Evolutionary conservation across 108 stramenopile species (phyloP).

Genomic region (Cyclotella baltica): DNA sequence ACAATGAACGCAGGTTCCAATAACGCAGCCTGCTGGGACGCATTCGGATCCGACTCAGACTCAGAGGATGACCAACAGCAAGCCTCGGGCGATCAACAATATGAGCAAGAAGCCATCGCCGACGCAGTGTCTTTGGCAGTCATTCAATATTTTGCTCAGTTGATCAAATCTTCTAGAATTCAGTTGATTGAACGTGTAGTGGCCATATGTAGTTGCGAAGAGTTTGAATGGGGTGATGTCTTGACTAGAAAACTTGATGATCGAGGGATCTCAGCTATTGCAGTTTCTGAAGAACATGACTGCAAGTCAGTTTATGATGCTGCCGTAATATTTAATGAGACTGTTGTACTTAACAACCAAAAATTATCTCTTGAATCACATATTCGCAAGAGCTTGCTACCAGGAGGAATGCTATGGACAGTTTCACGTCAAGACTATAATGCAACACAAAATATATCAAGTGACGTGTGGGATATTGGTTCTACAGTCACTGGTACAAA

Average conservation of each 20-base stretch:
- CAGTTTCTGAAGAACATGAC: neutral
- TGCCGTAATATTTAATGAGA: conserved; percentile 7
- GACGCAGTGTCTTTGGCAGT: conserved; percentile 54
- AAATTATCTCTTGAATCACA: neutral
- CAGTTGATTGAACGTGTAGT: conserved; percentile 53
- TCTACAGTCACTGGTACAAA: conserved; percentile 6
- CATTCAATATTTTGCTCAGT: conserved; percentile 28
- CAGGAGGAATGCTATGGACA: conserved; percentile 43
- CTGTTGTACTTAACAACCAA: neutral
- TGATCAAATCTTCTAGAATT: conserved; percentile 51
- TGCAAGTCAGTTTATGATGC: conserved; percentile 23
- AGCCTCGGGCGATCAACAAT: neutral
- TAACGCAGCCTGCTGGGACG: conserved; percentile 63
- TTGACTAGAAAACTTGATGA: conserved; percentile 12
- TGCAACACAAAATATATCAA: conserved; percentile 5
- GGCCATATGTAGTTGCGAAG: conserved; percentile 1
- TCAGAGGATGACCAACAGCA: neutral
- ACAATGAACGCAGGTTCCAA: conserved; percentile 5
- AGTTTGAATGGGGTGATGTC: conserved; percentile 5
- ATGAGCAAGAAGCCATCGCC: conserved; percentile 32
- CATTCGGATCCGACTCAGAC: conserved; percentile 63
- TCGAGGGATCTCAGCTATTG: conserved; percentile 22
- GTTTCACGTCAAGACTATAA: conserved; percentile 11
- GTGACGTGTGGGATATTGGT: conserved; percentile 29
- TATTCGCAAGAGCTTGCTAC: conserved; percentile 20